These are phyloP conservation scores for Mycena rebaudengoi DNA, from an alignment of 768 basidiomycete genomes.

Conservation along the genomic window DNA sequence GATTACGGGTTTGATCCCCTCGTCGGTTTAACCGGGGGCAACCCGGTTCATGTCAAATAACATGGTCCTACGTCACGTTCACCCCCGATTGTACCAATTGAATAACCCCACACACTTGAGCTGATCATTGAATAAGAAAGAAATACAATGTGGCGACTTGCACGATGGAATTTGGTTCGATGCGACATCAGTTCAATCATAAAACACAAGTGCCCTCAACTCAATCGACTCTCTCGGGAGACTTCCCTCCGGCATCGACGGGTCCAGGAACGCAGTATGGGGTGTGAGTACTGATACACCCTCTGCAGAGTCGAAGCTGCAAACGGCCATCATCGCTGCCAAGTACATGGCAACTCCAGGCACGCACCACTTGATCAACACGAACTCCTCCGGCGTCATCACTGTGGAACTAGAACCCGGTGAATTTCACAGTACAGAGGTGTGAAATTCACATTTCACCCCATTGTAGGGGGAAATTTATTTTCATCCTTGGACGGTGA, in stretches of 20 bases:
- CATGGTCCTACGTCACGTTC: constrained; percentile 3
- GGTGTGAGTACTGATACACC: constrained; percentile 63
- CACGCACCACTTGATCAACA: constrained; percentile 47
- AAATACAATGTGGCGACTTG: background rate
- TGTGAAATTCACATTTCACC: too few species aligned
- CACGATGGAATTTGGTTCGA: too few species aligned
- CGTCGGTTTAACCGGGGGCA: constrained; percentile 1
- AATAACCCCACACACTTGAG: background rate
- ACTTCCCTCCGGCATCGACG: constrained; percentile 55
- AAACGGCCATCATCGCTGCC: background rate
- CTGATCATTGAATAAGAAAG: too few species aligned
- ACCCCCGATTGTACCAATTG: background rate
- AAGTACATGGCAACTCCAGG: background rate
- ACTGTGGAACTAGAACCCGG: too few species aligned
- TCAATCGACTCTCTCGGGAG: constrained; percentile 67
- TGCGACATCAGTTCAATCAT: constrained; percentile 39
- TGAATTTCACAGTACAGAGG: too few species aligned
- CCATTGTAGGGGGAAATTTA: too few species aligned
- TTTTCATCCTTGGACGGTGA: too few species aligned
- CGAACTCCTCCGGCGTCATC: constrained; percentile 42
- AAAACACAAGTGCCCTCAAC: constrained; percentile 68
- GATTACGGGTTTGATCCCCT: constrained; percentile 5
- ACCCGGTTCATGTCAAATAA: constrained; percentile 5
- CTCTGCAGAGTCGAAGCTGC: constrained; percentile 34
- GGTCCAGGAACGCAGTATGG: constrained; percentile 67